phyloP scores from a whole-genome alignment of 2,329 filamentous ascomycete genomes.

The Colletotrichum eleusines region DNA sequence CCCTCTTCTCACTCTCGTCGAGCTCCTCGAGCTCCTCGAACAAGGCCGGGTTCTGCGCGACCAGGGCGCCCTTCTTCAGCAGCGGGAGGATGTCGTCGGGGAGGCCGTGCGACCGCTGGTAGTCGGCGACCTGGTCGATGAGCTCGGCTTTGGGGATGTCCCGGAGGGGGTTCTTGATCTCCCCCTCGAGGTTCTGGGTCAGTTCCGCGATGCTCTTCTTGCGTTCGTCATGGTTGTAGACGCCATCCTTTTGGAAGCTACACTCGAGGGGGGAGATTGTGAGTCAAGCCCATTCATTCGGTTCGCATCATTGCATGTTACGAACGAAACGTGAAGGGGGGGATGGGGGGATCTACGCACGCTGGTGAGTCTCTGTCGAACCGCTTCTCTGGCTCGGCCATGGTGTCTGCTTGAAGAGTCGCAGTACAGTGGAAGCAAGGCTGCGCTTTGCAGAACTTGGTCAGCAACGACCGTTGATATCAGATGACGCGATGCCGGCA shows the following conservation, averaged over 20 bases:
- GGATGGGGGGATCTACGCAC: neutral
- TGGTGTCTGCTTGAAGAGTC: neutral
- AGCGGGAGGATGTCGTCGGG: constrained; percentile 57
- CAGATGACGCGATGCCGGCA: constrained; percentile 4
- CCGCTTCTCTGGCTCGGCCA: constrained; percentile 16
- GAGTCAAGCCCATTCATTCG: neutral
- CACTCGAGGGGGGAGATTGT: neutral
- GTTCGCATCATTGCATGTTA: neutral
- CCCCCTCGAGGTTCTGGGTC: constrained; percentile 44
- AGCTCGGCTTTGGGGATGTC: constrained; percentile 65
- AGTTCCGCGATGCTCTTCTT: constrained; percentile 30
- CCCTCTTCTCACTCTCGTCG: constrained; percentile 56
- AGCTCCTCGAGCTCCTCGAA: constrained; percentile 62
- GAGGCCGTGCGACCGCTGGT: constrained; percentile 62
- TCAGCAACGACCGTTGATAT: neutral
- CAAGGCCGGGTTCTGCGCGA: constrained; percentile 63
- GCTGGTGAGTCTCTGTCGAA: constrained; percentile 3
- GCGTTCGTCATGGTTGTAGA: constrained; percentile 1
- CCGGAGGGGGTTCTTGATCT: constrained; percentile 61
- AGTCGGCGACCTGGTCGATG: constrained; percentile 65
- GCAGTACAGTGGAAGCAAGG: neutral
- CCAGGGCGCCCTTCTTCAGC: constrained; percentile 63
- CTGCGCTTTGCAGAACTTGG: neutral
- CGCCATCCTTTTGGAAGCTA: constrained; percentile 15
- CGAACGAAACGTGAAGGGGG: neutral